A percentile compares a stretch with the other conserved stretches of the same genome.
phyloP scores from a whole-genome alignment of 371 early-diverging fungal species.

The Mucor sp. region DNA sequence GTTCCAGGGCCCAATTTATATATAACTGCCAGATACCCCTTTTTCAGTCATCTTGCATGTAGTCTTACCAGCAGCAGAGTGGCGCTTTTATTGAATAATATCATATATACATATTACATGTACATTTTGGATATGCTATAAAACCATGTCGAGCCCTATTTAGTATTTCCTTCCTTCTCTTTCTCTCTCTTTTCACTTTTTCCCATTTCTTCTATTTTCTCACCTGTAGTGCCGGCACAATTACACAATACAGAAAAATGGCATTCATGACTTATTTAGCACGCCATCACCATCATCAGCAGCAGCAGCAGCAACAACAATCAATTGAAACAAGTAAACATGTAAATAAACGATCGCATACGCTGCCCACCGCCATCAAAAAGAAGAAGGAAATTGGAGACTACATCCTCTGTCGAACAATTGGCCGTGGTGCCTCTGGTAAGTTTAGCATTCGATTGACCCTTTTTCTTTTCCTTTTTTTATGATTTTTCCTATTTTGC shows the following conservation, averaged over 20 bases:
- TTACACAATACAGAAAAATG: slow-evolving; percentile 14
- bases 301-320: background rate
- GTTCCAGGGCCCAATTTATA: slow-evolving; percentile 1
- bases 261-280: slow-evolving; percentile 21
- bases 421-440: slow-evolving; percentile 85
- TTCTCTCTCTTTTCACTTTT: background rate
- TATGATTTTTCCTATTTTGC: slow-evolving; percentile 6
- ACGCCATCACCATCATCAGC: slow-evolving; percentile 10
- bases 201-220: background rate
- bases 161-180: slow-evolving; percentile 9
- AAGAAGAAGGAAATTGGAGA: slow-evolving; percentile 59
- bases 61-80: background rate
- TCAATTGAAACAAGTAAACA: background rate
- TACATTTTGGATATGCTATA: slow-evolving; percentile 1
- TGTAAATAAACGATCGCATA: slow-evolving; percentile 19
- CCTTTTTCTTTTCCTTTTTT: slow-evolving; percentile 6
- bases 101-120: background rate
- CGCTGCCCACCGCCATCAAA: slow-evolving; percentile 8
- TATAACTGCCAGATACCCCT: background rate
- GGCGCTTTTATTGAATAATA: slow-evolving; percentile 1
- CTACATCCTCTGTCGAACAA: slow-evolving; percentile 73
- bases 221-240: background rate
- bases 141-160: background rate
- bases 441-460: slow-evolving; percentile 5
- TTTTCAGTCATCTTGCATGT: slow-evolving; percentile 1